Evolutionary conservation across 371 early-diverging fungal genomes (phyloP).

Genomic region (Lichtheimia corymbifera): DNA sequence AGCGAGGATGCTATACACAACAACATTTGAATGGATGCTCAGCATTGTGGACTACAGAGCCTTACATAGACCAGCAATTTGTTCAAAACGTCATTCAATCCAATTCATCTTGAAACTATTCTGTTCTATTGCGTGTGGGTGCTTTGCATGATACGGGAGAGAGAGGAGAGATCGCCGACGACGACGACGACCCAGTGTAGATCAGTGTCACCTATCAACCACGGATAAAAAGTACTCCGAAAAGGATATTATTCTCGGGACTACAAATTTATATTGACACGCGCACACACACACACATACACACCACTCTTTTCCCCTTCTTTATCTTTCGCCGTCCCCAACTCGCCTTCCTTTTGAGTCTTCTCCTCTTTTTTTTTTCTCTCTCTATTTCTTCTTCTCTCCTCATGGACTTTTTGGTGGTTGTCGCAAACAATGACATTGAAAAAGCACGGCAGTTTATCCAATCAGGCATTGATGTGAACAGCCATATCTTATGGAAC

Average conservation of each 20-base stretch:
- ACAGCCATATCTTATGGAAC: constrained; percentile 55
- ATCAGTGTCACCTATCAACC: too few relatives aligned
- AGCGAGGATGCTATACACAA: constrained; percentile 14
- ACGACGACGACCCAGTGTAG: too few relatives aligned
- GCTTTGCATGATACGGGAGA: too few relatives aligned
- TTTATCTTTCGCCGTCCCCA: neutral
- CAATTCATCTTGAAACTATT: too few relatives aligned
- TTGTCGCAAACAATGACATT: constrained; percentile 55
- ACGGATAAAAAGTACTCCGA: too few relatives aligned
- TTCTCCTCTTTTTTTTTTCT: constrained; percentile 5
- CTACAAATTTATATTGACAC: neutral
- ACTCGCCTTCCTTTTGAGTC: neutral
- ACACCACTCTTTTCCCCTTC: constrained; percentile 1
- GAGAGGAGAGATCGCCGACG: too few relatives aligned
- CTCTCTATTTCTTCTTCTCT: constrained; percentile 1
- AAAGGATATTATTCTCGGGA: too few relatives aligned
- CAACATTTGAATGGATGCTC: constrained; percentile 6
- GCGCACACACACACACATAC: neutral
- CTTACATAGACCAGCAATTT: constrained; percentile 3
- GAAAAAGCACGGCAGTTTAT: constrained; percentile 43
- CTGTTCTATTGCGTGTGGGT: too few relatives aligned
- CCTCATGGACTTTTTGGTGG: constrained; percentile 52
- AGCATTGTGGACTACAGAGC: constrained; percentile 4
- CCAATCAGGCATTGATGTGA: constrained; percentile 53
- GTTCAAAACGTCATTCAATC: too few relatives aligned